phyloP scores from a whole-genome alignment of 805 yeast species.

The Suhomyces kilbournensis region DNA sequence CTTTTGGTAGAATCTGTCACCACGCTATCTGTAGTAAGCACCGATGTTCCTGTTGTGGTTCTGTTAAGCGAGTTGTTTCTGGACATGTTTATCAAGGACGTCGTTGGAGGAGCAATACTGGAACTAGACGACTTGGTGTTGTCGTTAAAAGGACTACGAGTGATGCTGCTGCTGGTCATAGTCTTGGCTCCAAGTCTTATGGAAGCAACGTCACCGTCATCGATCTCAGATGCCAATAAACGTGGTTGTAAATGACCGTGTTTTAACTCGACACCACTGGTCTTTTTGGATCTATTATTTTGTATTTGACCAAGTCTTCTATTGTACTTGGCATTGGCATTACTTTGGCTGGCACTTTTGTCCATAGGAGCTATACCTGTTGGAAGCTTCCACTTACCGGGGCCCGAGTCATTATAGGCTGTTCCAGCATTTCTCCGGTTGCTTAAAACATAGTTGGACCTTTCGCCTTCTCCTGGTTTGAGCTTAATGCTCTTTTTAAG shows the following conservation, averaged over 20 bases:
- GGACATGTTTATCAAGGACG: constrained; percentile 14
- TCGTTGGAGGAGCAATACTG: constrained; percentile 12
- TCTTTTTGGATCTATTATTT: constrained; percentile 20
- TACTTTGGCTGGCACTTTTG: constrained; percentile 4
- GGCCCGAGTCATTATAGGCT: constrained; percentile 46
- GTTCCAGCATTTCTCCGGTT: constrained; percentile 46
- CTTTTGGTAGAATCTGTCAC: constrained; percentile 13
- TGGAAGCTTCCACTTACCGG: constrained; percentile 50
- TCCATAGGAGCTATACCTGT: constrained; percentile 53
- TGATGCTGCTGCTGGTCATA: constrained; percentile 2
- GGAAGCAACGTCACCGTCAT: constrained; percentile 49
- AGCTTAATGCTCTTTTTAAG: constrained; percentile 34
- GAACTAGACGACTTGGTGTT: constrained; percentile 11
- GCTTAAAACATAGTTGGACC: constrained; percentile 47
- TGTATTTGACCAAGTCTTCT: constrained; percentile 20
- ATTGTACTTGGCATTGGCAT: constrained; percentile 23
- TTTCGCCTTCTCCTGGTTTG: constrained; percentile 49
- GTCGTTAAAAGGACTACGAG: constrained; percentile 2
- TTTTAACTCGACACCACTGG: constrained; percentile 53
- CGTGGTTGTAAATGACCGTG: constrained; percentile 64
- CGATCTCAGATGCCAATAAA: constrained; percentile 72
- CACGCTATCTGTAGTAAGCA: constrained; percentile 16
- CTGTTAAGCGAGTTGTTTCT: constrained; percentile 29
- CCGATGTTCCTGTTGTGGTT: constrained; percentile 29
- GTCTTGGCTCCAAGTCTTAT: constrained; percentile 7